Base-by-base conservation (phyloP, 768 basidiomycete species). In the Chiua virens region DNA sequence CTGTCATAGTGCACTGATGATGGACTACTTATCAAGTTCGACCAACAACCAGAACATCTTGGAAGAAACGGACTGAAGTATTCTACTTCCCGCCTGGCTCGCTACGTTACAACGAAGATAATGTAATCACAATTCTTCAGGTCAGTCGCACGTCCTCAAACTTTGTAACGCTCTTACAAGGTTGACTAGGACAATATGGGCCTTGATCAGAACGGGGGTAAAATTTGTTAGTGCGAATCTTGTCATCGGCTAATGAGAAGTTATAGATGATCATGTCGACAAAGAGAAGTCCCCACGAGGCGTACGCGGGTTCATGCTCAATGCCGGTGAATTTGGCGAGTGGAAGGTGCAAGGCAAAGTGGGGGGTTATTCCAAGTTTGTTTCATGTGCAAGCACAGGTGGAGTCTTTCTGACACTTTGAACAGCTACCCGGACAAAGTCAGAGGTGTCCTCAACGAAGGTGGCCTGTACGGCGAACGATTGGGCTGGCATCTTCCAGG, bases 291-390 rank as follows among this genome's bases (percentile, higher is more conserved):
- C 85, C 11, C 86, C 89, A 23, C 82, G 90, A 18, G 91, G 90
- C 3, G 76, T 93, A 32, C 80, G 87, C 9, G 89, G 89, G 10
- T 92, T 89, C 72, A 64, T 76, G 59, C 76, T 92, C n/a, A 75
- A 82, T 49, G 67, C 71, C 3, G 87, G 87, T 3, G 71, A 72
- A 28, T 87, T 88, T 45, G 72, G 71, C 10, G 66, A 70, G 17
- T 89, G 86, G 86, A 86, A 80, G 53, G 84, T 89, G 1, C 87
- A 89, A 69, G 86, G 87, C 14, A 88, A 88, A 65, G 66, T 84
- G 1, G 86, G 86, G n/a, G 87, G 86, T 10, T 87, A 87, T 60
- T 77, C 71, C 0, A 70, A 73, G 86, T 87, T 59, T 13, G 78
- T 62, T 32, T n/a, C 17, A 46, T 36, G 27, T 44, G 27, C 14